phyloP scores from a whole-genome alignment of 23 red algal species.

The Gracilariopsis chorda region DNA sequence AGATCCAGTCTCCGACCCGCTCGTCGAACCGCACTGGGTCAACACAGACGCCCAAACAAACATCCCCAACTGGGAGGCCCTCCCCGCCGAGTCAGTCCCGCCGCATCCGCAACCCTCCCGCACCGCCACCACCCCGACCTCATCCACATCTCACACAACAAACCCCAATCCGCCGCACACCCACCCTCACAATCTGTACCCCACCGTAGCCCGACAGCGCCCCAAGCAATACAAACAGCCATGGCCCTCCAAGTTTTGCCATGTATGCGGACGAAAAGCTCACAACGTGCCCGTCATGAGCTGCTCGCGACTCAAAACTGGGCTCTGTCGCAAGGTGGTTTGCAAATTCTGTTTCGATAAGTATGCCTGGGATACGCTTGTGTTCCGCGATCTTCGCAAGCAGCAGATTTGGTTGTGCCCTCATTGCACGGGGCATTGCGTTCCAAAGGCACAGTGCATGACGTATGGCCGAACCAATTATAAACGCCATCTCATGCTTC shows the following conservation, averaged over 20 bases:
- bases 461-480: conserved; percentile 65
- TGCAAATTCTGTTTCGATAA: conserved; percentile 69
- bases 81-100: background rate
- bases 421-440: conserved; percentile 49
- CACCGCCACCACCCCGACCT: background rate
- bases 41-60: background rate
- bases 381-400: conserved; percentile 8
- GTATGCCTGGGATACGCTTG: conserved; percentile 39
- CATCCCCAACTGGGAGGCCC: background rate
- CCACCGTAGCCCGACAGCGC: conserved; percentile 41
- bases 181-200: background rate
- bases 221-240: conserved; percentile 57
- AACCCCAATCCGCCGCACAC: background rate
- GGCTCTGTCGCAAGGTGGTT: conserved; percentile 65
- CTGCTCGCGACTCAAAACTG: conserved; percentile 24
- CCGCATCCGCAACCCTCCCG: background rate
- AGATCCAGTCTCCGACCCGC: background rate
- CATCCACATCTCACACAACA: background rate
- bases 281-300: conserved; percentile 39
- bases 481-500: conserved; percentile 45
- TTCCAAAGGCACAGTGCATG: conserved; percentile 44
- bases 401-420: conserved; percentile 46
- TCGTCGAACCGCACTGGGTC: background rate
- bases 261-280: conserved; percentile 52
- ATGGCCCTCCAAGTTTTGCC: conserved; percentile 48